Evolutionary conservation across 164 flowering plant genomes (phyloP).

Genomic region (Pachysandra terminalis): DNA sequence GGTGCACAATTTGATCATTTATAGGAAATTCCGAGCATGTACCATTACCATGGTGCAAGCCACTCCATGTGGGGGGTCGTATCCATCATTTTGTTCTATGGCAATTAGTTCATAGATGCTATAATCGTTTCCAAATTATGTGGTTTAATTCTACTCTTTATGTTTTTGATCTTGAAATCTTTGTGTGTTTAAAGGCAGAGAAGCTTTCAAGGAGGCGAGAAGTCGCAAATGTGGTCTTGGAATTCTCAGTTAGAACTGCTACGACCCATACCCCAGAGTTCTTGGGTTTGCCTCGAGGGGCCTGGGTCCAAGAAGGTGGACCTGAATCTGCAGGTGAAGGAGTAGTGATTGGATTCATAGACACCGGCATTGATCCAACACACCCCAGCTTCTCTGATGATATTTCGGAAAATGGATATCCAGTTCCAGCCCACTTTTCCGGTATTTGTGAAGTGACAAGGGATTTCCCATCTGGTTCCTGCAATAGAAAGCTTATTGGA

Average conservation of each 20-base stretch:
- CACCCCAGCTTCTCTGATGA: constrained; percentile 88
- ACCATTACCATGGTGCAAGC: background rate
- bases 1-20: background rate
- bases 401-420: constrained; percentile 40
- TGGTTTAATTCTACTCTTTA: background rate
- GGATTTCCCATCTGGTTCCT: constrained; percentile 97
- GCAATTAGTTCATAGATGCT: background rate
- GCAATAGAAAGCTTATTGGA: constrained; percentile 94
- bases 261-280: constrained; percentile 96
- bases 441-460: constrained; percentile 93
- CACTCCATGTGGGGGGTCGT: background rate
- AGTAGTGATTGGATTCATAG: constrained; percentile 85
- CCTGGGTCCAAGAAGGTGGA: constrained; percentile 91
- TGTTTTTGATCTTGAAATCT: background rate
- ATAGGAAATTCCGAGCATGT: too few relatives aligned
- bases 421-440: constrained; percentile 72
- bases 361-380: constrained; percentile 96
- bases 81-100: background rate
- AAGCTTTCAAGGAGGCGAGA: constrained; percentile 76
- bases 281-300: constrained; percentile 88
- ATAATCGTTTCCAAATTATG: background rate
- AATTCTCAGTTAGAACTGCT: constrained; percentile 87
- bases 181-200: constrained; percentile 52
- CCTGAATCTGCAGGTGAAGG: constrained; percentile 86
- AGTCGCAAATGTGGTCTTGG: constrained; percentile 84